Conservation (phyloP, 768 basidiomycete genomes). For the Solioccasus polychromus region DNA sequence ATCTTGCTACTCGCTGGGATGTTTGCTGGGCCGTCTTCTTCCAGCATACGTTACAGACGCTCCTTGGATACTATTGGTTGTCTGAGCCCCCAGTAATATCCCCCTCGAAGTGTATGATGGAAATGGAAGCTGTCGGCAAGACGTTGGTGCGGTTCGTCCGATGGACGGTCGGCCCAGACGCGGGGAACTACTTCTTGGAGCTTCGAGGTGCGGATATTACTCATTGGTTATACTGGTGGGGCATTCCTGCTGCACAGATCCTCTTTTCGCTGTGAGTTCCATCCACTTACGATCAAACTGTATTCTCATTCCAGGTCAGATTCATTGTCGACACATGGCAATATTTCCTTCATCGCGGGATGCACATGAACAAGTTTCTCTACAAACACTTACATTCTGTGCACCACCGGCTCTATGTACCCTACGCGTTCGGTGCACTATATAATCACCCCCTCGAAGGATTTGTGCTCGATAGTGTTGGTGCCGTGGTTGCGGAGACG, state of each 20-base stretch:
- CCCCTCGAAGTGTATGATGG: constrained; percentile 37
- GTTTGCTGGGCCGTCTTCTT: constrained; percentile 81
- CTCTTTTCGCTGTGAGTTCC: constrained; percentile 78
- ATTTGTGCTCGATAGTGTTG: constrained; percentile 81
- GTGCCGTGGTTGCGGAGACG: constrained; percentile 74
- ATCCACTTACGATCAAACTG: background rate
- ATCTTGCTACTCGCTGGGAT: constrained; percentile 65
- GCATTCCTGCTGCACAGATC: constrained; percentile 70
- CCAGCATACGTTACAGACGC: constrained; percentile 85
- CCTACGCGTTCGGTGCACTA: constrained; percentile 93
- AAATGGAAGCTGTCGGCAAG: constrained; percentile 41
- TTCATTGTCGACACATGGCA: constrained; percentile 98
- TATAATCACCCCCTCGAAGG: constrained; percentile 99
- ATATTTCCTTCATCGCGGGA: constrained; percentile 89
- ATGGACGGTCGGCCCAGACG: constrained; percentile 41
- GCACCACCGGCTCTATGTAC: constrained; percentile 95
- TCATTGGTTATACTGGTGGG: constrained; percentile 90
- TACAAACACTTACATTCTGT: constrained; percentile 91
- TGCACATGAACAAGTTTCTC: constrained; percentile 88
- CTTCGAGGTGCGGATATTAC: constrained; percentile 42
- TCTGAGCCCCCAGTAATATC: constrained; percentile 37
- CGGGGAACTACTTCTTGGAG: constrained; percentile 36
- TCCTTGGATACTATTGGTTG: constrained; percentile 68
- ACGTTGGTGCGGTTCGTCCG: constrained; percentile 39
- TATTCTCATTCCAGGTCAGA: constrained; percentile 41